A percentile compares a stretch with the other conserved stretches of the same genome.
These are phyloP conservation scores for Suillus americanus DNA, from an alignment of 768 basidiomycete species.

Conservation along the genomic window DNA sequence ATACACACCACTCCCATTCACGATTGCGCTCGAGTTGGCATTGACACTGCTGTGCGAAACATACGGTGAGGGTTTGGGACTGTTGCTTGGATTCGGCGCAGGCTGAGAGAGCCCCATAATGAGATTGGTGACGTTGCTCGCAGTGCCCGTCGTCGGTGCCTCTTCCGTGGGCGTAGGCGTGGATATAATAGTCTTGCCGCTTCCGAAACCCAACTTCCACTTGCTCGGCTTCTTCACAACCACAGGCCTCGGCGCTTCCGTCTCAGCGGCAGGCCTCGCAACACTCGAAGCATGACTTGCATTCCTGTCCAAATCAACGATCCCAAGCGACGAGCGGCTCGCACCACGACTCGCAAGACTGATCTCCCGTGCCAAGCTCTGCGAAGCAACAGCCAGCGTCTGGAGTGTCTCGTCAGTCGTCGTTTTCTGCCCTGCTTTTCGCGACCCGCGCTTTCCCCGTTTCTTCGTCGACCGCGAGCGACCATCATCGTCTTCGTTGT, in stretches of 20 bases:
- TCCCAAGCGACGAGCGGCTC: slow-evolving; percentile 42
- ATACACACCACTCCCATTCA: slow-evolving; percentile 9
- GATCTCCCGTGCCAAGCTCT: slow-evolving; percentile 82
- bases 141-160: slow-evolving; percentile 51
- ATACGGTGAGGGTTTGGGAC: not conserved
- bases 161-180: slow-evolving; percentile 37
- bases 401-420: slow-evolving; percentile 56
- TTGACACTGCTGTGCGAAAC: not conserved
- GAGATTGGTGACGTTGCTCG: slow-evolving; percentile 72
- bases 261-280: slow-evolving; percentile 28
- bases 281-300: slow-evolving; percentile 27
- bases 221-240: slow-evolving; percentile 75
- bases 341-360: slow-evolving; percentile 45
- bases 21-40: not conserved
- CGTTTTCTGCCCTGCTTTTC: slow-evolving; percentile 70
- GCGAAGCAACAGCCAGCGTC: slow-evolving; percentile 76
- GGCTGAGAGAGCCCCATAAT: slow-evolving; percentile 69
- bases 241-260: slow-evolving; percentile 19
- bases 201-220: slow-evolving; percentile 56
- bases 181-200: slow-evolving; percentile 54
- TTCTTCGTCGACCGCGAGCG: slow-evolving; percentile 66
- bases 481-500: slow-evolving; percentile 35
- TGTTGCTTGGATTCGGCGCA: slow-evolving; percentile 17
- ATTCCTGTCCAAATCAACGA: slow-evolving; percentile 24
- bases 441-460: slow-evolving; percentile 79